These are phyloP conservation scores for Fusarium odoratissimum DNA, from an alignment of 2,329 filamentous ascomycete genomes.

Conservation along the genomic window DNA sequence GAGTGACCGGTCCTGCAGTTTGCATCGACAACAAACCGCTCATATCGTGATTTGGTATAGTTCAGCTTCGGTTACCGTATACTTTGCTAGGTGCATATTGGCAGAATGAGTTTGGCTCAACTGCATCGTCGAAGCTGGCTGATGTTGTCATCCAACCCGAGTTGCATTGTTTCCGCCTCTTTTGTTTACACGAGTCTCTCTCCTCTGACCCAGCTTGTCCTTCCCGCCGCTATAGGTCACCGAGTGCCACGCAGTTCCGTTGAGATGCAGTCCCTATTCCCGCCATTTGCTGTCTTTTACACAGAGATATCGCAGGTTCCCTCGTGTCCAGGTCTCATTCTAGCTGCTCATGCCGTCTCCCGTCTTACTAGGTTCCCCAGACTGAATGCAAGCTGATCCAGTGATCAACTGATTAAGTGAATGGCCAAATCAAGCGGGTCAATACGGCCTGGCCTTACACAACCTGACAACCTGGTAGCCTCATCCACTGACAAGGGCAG, in stretches of 20 bases:
- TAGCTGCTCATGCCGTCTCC: constrained; percentile 31
- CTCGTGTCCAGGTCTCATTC: constrained; percentile 29
- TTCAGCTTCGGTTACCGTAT: constrained; percentile 25
- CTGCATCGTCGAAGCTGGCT: constrained; percentile 15
- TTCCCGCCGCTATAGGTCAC: constrained; percentile 20
- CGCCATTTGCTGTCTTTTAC: constrained; percentile 21
- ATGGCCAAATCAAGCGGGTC: constrained; percentile 11
- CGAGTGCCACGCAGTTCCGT: background rate
- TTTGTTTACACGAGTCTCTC: constrained; percentile 15
- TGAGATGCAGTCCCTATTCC: constrained; percentile 8
- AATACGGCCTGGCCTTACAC: constrained; percentile 19
- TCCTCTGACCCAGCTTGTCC: constrained; percentile 3
- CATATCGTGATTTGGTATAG: constrained; percentile 22
- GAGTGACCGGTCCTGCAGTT: constrained; percentile 26
- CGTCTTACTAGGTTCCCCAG: constrained; percentile 28
- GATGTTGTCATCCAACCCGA: constrained; percentile 25
- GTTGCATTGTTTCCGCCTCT: constrained; percentile 23
- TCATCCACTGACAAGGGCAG: constrained; percentile 27
- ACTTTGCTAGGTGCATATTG: constrained; percentile 29
- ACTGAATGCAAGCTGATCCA: constrained; percentile 19
- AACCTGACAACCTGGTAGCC: constrained; percentile 29
- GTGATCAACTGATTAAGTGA: constrained; percentile 29
- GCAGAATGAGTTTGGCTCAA: constrained; percentile 8
- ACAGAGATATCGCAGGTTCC: constrained; percentile 29
- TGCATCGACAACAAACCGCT: constrained; percentile 34